Evolutionary conservation across 306 rosid species (phyloP).

Genomic region (Parietaria judaica): DNA sequence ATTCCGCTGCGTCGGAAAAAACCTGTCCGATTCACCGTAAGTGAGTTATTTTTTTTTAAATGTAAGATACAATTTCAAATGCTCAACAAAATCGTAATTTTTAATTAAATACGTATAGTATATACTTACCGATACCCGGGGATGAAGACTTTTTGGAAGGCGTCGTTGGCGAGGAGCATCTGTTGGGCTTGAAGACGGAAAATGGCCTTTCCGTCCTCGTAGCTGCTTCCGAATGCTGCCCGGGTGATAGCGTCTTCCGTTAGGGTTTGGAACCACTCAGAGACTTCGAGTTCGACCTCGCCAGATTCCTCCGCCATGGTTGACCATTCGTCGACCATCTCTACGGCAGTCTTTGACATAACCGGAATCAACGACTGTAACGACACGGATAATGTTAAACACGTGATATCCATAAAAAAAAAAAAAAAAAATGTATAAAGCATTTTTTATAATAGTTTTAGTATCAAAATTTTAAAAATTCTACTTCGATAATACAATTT

Average conservation of each 20-base stretch:
- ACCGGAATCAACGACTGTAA: slow-evolving; percentile 67
- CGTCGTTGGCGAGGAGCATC: slow-evolving; percentile 75
- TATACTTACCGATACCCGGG: slow-evolving; percentile 77
- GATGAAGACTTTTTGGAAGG: slow-evolving; percentile 76
- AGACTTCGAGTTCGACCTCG: slow-evolving; percentile 87
- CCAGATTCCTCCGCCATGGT: slow-evolving; percentile 33
- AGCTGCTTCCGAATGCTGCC: slow-evolving; percentile 80
- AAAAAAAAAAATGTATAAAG: background rate
- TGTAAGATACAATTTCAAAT: background rate
- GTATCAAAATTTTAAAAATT: background rate
- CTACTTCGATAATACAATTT: no score
- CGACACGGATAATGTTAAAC: background rate
- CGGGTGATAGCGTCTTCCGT: slow-evolving; percentile 77
- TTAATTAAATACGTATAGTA: background rate
- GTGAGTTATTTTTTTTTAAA: no score
- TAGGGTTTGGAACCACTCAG: slow-evolving; percentile 64
- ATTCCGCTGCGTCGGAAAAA: slow-evolving; percentile 69
- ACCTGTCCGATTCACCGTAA: slow-evolving; percentile 24
- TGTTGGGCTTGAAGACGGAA: slow-evolving; percentile 70
- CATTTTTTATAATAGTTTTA: background rate
- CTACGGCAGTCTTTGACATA: slow-evolving; percentile 64
- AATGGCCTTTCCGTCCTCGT: slow-evolving; percentile 82
- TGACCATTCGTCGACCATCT: slow-evolving; percentile 73
- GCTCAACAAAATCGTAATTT: background rate
- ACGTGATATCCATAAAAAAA: background rate